Percentiles rank a stretch among this genome's conserved stretches.
phyloP scores from a whole-genome alignment of 768 basidiomycete species.

The Auricularia auricula-judae region DNA sequence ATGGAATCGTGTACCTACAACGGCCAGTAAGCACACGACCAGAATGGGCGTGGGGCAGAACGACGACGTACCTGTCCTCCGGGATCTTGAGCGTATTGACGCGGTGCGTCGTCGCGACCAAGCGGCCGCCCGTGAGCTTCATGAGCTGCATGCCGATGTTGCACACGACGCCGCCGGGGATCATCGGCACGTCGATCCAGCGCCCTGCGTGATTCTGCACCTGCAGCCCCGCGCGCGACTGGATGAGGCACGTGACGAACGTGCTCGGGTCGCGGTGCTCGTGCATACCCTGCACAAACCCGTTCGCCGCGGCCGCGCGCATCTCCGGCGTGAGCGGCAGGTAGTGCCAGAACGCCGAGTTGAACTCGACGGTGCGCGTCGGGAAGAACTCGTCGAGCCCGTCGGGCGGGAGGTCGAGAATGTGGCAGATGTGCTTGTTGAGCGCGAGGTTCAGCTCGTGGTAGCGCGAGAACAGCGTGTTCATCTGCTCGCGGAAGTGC shows the following conservation, averaged over 20 bases:
- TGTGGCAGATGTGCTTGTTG: slow-evolving; percentile 19
- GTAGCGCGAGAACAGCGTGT: slow-evolving; percentile 19
- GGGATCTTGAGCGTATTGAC: slow-evolving; percentile 23
- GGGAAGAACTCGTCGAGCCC: slow-evolving; percentile 18
- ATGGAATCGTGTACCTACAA: slow-evolving; percentile 19
- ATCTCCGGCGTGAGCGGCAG: slow-evolving; percentile 17
- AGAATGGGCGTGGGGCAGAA: no score
- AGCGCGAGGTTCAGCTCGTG: slow-evolving; percentile 18
- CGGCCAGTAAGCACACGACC: no score
- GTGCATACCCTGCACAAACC: slow-evolving; percentile 22
- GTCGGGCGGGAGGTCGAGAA: slow-evolving; percentile 14
- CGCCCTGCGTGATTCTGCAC: slow-evolving; percentile 19
- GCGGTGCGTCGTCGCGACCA: slow-evolving; percentile 21
- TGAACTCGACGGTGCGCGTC: slow-evolving; percentile 15
- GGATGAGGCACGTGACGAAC: slow-evolving; percentile 22
- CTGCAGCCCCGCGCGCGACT: slow-evolving; percentile 19
- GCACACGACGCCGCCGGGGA: slow-evolving; percentile 21
- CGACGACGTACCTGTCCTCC: slow-evolving; percentile 6
- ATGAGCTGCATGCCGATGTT: slow-evolving; percentile 24
- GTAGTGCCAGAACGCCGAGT: slow-evolving; percentile 22
- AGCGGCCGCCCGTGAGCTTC: slow-evolving; percentile 18
- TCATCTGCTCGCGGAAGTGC: slow-evolving; percentile 16
- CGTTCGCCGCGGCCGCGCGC: slow-evolving; percentile 11
- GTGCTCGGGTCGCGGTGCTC: slow-evolving; percentile 23
- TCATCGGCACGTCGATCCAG: slow-evolving; percentile 21